These are phyloP conservation scores for Colletotrichum orbiculare DNA, from an alignment of 2,329 filamentous ascomycete species.

Conservation along the genomic window DNA sequence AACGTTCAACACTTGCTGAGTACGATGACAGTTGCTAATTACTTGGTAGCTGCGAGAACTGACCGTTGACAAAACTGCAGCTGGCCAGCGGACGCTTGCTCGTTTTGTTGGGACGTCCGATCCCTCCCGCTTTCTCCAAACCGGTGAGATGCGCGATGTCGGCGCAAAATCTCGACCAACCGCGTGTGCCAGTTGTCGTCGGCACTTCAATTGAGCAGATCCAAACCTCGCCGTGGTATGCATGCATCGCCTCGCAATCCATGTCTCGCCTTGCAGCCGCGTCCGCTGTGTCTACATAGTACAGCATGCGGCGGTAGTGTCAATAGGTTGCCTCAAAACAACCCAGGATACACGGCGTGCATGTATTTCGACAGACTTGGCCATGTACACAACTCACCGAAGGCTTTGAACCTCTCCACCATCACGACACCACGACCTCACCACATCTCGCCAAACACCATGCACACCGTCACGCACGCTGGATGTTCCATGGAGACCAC, in stretches of 20 bases:
- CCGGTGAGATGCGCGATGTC: constrained; percentile 27
- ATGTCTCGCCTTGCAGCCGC: constrained; percentile 30
- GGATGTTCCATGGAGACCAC: too few species aligned
- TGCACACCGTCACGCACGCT: too few species aligned
- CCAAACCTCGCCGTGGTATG: constrained; percentile 20
- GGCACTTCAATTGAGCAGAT: constrained; percentile 15
- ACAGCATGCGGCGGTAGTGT: too few species aligned
- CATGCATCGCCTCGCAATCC: background rate
- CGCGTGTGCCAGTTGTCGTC: constrained; percentile 14
- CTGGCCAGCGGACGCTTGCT: background rate
- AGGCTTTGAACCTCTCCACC: constrained; percentile 7
- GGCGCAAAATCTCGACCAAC: constrained; percentile 8
- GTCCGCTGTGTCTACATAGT: constrained; percentile 3
- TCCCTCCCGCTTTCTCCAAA: constrained; percentile 21
- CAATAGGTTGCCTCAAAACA: too few species aligned
- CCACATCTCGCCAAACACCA: too few species aligned
- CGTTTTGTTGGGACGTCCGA: constrained; percentile 33
- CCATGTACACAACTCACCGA: background rate
- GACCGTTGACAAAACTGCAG: background rate
- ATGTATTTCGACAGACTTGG: background rate
- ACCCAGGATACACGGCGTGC: background rate
- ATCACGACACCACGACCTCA: too few species aligned
- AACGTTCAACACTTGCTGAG: too few species aligned
- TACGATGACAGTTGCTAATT: too few species aligned
- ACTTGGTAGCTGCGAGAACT: too few species aligned